Evolutionary conservation across 257 asterid species (phyloP).

Genomic region (Gentiana dahurica): DNA sequence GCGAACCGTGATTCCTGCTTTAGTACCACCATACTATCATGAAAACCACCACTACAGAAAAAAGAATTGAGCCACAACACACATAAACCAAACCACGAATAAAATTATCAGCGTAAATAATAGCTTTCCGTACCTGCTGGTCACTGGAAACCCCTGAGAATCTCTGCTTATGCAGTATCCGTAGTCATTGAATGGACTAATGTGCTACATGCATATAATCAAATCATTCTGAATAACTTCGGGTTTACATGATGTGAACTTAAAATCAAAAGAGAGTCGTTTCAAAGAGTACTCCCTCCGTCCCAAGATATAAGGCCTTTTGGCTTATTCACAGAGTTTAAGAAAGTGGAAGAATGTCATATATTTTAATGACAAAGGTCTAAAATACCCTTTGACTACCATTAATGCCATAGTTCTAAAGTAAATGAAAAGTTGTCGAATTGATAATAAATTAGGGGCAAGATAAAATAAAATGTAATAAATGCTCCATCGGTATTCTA

Average conservation of each 20-base stretch:
- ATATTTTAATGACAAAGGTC: no score
- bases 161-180: conserved; percentile 78
- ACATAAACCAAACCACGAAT: conserved; percentile 8
- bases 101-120: conserved; percentile 6
- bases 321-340: no score
- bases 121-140: conserved; percentile 63
- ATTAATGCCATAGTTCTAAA: no score
- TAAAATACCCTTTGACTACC: no score
- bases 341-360: no score
- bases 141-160: conserved; percentile 84
- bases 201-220: conserved; percentile 43
- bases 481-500: no score
- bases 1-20: conserved; percentile 92
- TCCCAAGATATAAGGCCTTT: no score
- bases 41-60: conserved; percentile 65
- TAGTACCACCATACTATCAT: conserved; percentile 84
- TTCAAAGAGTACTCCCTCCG: conserved; percentile 1
- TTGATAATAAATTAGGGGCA: no score
- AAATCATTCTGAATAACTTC: background rate
- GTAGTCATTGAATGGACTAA: conserved; percentile 71
- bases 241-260: background rate
- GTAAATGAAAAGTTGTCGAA: no score
- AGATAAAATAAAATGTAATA: no score
- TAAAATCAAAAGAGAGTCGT: conserved; percentile 1
- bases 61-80: conserved; percentile 11